phyloP scores from a whole-genome alignment of 1,284 basidiomycete genomes.

The Inonotus obliquus region DNA sequence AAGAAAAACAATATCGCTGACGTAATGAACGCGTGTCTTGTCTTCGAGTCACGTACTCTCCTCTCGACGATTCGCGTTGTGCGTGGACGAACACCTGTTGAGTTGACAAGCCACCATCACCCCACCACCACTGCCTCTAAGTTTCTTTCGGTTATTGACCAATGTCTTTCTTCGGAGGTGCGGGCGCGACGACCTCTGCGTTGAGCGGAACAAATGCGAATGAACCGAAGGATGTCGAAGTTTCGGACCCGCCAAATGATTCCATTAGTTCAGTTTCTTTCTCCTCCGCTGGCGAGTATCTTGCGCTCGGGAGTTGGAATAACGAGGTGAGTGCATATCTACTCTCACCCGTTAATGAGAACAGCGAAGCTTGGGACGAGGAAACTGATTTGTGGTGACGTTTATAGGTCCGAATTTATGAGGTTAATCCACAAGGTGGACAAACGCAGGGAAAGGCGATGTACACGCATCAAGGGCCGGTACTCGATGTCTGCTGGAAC shows the following conservation, averaged over 20 bases:
- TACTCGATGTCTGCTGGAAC: constrained; percentile 81
- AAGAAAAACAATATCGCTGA: not conserved
- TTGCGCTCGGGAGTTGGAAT: constrained; percentile 78
- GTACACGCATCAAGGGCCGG: constrained; percentile 81
- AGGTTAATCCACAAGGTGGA: constrained; percentile 46
- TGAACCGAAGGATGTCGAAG: constrained; percentile 67
- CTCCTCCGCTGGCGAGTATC: constrained; percentile 58
- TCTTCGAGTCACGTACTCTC: too few relatives aligned
- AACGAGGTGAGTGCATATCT: constrained; percentile 51
- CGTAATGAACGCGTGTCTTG: not conserved
- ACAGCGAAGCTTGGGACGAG: not conserved
- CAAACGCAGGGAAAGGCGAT: constrained; percentile 76
- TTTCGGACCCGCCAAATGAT: constrained; percentile 67
- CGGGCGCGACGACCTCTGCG: constrained; percentile 26
- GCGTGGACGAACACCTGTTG: not conserved
- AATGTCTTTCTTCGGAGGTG: constrained; percentile 39
- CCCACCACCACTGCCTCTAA: not conserved
- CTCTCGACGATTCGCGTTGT: not conserved
- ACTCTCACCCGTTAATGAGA: not conserved
- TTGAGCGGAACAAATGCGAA: constrained; percentile 25
- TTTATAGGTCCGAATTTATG: constrained; percentile 55
- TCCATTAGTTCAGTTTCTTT: constrained; percentile 71
- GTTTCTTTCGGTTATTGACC: not conserved
- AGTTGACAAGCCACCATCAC: not conserved
- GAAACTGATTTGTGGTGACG: constrained; percentile 5